These are phyloP conservation scores for Sugiyamaella castrensis DNA, from an alignment of 1,139 yeast species.

Conservation along the genomic window DNA sequence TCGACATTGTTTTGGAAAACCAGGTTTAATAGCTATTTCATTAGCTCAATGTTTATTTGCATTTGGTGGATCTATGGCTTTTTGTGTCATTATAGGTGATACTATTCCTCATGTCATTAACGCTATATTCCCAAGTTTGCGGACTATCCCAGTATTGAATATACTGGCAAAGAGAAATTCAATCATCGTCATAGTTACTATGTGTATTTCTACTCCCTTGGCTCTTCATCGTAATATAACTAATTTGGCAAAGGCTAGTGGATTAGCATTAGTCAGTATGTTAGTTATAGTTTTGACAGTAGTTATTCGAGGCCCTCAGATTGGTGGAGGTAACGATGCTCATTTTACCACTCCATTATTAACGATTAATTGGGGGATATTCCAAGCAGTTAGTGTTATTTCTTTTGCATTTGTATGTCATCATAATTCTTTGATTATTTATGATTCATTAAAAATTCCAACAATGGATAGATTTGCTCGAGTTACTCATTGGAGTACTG, in stretches of 20 bases:
- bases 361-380: constrained; percentile 62
- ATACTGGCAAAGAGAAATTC: constrained; percentile 64
- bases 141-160: constrained; percentile 41
- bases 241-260: constrained; percentile 83
- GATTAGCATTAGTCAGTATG: constrained; percentile 85
- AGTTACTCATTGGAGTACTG: constrained; percentile 81
- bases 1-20: constrained; percentile 68
- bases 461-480: constrained; percentile 69
- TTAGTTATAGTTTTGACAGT: constrained; percentile 70
- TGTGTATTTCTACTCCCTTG: constrained; percentile 76
- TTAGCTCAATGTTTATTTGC: constrained; percentile 85
- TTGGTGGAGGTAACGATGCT: constrained; percentile 35
- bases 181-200: constrained; percentile 65
- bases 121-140: constrained; percentile 58
- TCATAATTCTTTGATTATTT: constrained; percentile 87
- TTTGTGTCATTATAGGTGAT: constrained; percentile 91
- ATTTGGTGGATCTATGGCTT: constrained; percentile 92
- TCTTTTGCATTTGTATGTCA: constrained; percentile 95
- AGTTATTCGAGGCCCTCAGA: constrained; percentile 66
- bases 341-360: constrained; percentile 46
- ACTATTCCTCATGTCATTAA: constrained; percentile 86
- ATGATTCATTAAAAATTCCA: constrained; percentile 75
- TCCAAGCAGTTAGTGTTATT: constrained; percentile 87
- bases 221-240: constrained; percentile 80
- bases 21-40: constrained; percentile 66